Conservation (phyloP, 768 basidiomycete species). For the Ramaria sp. region DNA sequence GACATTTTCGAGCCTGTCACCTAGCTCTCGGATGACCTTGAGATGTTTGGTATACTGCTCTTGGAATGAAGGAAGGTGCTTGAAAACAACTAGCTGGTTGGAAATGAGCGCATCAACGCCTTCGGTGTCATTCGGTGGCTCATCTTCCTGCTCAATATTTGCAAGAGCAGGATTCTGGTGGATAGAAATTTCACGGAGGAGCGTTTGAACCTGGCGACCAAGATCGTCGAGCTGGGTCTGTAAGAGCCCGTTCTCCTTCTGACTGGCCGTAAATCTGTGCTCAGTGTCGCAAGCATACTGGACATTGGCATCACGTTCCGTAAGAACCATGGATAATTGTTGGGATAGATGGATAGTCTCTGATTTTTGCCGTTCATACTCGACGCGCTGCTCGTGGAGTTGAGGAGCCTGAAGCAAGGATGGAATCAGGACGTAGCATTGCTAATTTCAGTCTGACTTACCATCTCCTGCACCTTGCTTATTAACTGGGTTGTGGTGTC, state of each 20-base stretch:
- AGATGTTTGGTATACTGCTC: conserved; percentile 86
- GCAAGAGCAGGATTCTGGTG: conserved; percentile 76
- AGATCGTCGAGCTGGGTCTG: conserved; percentile 74
- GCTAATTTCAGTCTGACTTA: conserved; percentile 24
- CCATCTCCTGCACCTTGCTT: conserved; percentile 85
- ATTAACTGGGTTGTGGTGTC: conserved; percentile 69
- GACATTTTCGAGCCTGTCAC: conserved; percentile 73
- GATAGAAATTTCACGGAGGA: conserved; percentile 74
- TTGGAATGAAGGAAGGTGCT: conserved; percentile 69
- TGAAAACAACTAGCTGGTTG: conserved; percentile 81
- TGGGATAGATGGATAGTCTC: conserved; percentile 74
- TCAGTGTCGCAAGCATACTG: conserved; percentile 44
- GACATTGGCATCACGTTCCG: conserved; percentile 62
- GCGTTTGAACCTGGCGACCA: conserved; percentile 69
- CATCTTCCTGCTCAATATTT: conserved; percentile 43
- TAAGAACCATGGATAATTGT: conserved; percentile 65
- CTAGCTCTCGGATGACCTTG: conserved; percentile 73
- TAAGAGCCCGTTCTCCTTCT: conserved; percentile 55
- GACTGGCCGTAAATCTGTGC: conserved; percentile 50
- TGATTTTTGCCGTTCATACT: conserved; percentile 74
- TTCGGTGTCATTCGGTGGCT: conserved; percentile 34
- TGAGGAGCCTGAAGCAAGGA: conserved; percentile 60
- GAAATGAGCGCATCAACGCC: conserved; percentile 77
- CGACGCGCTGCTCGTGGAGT: conserved; percentile 78
- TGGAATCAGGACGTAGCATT: not conserved